Base-by-base conservation (phyloP, 768 basidiomycete genomes). In the Suillus subalutaceus region DNA sequence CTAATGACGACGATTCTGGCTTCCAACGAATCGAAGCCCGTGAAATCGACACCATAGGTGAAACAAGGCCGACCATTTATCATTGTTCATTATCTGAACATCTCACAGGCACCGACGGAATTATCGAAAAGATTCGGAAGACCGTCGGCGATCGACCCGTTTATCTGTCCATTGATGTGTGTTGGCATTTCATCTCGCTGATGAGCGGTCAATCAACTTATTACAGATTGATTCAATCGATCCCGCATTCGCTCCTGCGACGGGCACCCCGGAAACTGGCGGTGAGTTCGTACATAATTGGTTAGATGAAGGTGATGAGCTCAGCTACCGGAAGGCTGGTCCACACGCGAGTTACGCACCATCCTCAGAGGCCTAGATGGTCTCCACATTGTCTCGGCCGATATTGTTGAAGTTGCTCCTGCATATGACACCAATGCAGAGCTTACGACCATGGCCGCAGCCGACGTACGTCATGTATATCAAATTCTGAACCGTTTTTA, bases 391-490 rank as follows among this genome's bases (percentile, higher is more conserved):
- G 90, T 94, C 56, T 91, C 88, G 44, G 90, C 89, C 10, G 93
- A 94, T 73, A 86, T 94, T 53, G 93, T 94, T 56, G 93, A 94
- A 73, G 93, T 94, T 30, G 89, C 91, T 1, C 93, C 92, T 18
- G 90, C 92, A 7, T 92, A 93, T 72, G 92, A 92, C 66, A 83
- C 82, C 10, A 87, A 86, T 65, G 88, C 86, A 16, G 88, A 88
- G 70, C 79, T 86, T 63, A 88, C 88, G 4, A 85, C 86, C 13
- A 85, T 88, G 81, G 86, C 86, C 2, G 88, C 88, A 32, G 87
- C 87, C 0, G 86, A 88, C 69, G 82, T 85, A 73, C 74, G 85
- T 79, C 13, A 52, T 65, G 37, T 26, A 16, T 69, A 35, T 61
- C 50, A 40, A 64, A 66, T 58, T 37, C 55, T 56, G 63, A 41